phyloP scores from a whole-genome alignment of 768 basidiomycete species.

The Trametes cingulata region DNA sequence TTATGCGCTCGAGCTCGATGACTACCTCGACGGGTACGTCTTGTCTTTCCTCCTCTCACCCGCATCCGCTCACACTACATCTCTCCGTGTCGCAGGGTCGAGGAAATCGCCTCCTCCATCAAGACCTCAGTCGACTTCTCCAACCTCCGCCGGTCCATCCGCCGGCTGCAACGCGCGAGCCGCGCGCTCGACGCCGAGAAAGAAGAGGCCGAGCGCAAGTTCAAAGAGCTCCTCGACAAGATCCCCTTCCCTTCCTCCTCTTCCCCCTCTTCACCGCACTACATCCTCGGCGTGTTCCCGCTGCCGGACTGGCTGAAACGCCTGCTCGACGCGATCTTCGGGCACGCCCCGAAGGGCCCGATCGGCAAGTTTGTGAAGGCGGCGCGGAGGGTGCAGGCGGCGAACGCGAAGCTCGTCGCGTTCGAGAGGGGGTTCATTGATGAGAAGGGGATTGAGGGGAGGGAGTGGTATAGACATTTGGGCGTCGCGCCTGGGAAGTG shows the following conservation, averaged over 20 bases:
- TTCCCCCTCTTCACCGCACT: no score
- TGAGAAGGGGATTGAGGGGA: slow-evolving; percentile 69
- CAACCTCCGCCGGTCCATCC: slow-evolving; percentile 27
- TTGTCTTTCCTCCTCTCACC: background rate
- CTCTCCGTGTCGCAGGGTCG: slow-evolving; percentile 18
- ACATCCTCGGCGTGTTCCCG: background rate
- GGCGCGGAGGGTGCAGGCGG: slow-evolving; percentile 54
- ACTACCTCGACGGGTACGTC: slow-evolving; percentile 47
- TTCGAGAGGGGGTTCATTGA: slow-evolving; percentile 85
- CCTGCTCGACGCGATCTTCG: slow-evolving; percentile 15
- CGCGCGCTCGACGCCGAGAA: slow-evolving; percentile 31
- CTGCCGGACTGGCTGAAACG: slow-evolving; percentile 22
- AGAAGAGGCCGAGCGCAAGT: slow-evolving; percentile 27
- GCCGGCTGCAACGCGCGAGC: slow-evolving; percentile 25
- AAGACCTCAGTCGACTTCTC: slow-evolving; percentile 23
- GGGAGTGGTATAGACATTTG: slow-evolving; percentile 86
- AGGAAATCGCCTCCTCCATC: slow-evolving; percentile 21
- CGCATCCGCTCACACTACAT: no score
- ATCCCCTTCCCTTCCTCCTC: slow-evolving; percentile 9
- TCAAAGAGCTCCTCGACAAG: slow-evolving; percentile 27
- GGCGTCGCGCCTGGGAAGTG: slow-evolving; percentile 87
- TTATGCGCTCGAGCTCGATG: slow-evolving; percentile 55
- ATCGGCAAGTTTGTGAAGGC: slow-evolving; percentile 53
- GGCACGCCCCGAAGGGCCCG: slow-evolving; percentile 3
- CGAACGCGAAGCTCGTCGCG: slow-evolving; percentile 64